phyloP scores from a whole-genome alignment of 2,329 filamentous ascomycete species.

The Botrytis cinerea region DNA sequence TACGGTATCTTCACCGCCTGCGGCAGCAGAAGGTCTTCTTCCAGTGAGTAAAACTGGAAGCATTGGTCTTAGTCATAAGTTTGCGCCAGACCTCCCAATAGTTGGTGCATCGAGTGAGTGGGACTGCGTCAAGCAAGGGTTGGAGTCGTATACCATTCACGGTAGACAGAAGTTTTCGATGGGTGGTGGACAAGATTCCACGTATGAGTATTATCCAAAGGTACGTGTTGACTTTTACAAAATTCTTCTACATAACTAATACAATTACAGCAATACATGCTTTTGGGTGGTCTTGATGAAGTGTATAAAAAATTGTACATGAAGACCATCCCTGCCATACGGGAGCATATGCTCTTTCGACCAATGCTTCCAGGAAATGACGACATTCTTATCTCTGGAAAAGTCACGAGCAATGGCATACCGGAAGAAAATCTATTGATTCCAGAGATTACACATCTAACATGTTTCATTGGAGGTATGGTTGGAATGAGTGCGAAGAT shows the following conservation, averaged over 20 bases:
- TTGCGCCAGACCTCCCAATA: neutral
- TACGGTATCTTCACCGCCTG: conserved; percentile 10
- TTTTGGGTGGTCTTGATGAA: conserved; percentile 71
- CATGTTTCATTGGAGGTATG: conserved; percentile 72
- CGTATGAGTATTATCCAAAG: conserved; percentile 71
- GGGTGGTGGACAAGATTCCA: conserved; percentile 68
- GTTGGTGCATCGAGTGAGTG: conserved; percentile 26
- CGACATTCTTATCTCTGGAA: conserved; percentile 74
- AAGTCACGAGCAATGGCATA: conserved; percentile 52
- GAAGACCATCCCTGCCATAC: conserved; percentile 65
- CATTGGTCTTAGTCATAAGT: neutral
- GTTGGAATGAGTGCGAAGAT: conserved; percentile 65
- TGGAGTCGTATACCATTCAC: conserved; percentile 52
- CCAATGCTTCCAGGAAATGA: conserved; percentile 69
- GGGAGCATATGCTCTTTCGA: conserved; percentile 73
- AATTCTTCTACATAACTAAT: conserved; percentile 31
- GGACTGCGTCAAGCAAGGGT: conserved; percentile 61
- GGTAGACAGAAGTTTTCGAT: conserved; percentile 52
- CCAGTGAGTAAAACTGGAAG: neutral
- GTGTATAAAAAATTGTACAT: conserved; percentile 76
- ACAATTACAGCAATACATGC: conserved; percentile 59
- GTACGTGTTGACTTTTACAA: conserved; percentile 42
- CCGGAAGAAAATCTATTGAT: conserved; percentile 46
- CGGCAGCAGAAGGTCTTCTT: neutral
- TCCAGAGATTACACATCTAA: conserved; percentile 54